phyloP scores from a whole-genome alignment of 2,329 filamentous ascomycete species.

The Talaromyces sp. region DNA sequence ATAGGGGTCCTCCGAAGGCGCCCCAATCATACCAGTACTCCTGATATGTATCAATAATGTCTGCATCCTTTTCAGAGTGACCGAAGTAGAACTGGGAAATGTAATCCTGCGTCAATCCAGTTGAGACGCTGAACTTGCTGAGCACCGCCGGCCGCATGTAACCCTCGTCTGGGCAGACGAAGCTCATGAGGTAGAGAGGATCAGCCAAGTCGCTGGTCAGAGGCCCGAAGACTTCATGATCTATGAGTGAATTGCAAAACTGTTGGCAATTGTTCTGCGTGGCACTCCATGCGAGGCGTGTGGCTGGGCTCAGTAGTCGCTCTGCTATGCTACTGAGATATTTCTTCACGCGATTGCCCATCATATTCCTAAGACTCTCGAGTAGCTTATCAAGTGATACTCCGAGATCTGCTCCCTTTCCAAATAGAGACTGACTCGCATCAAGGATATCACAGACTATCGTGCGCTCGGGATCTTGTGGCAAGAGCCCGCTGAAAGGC shows the following conservation, averaged over 20 bases:
- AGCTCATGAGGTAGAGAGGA: slow-evolving; percentile 44
- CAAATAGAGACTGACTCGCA: slow-evolving; percentile 14
- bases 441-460: slow-evolving; percentile 26
- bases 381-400: neutral
- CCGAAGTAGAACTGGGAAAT: slow-evolving; percentile 43
- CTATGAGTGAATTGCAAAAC: slow-evolving; percentile 41
- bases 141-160: slow-evolving; percentile 26
- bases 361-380: slow-evolving; percentile 22
- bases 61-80: slow-evolving; percentile 39
- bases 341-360: slow-evolving; percentile 27
- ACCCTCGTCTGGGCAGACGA: slow-evolving; percentile 35
- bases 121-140: slow-evolving; percentile 40
- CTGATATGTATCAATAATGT: slow-evolving; percentile 45
- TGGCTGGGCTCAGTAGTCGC: slow-evolving; percentile 30
- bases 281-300: slow-evolving; percentile 34
- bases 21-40: slow-evolving; percentile 53
- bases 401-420: neutral
- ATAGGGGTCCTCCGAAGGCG: slow-evolving; percentile 39
- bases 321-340: slow-evolving; percentile 35
- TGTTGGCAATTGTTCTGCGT: slow-evolving; percentile 41
- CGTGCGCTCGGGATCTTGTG: slow-evolving; percentile 26
- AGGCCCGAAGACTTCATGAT: slow-evolving; percentile 33
- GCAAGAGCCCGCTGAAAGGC: slow-evolving; percentile 35
- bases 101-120: slow-evolving; percentile 47
- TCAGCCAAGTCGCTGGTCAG: slow-evolving; percentile 24